Percentiles rank a stretch among this genome's conserved stretches.
These are phyloP conservation scores for Suillus cothurnatus DNA, from an alignment of 768 basidiomycete species.

Conservation along the genomic window DNA sequence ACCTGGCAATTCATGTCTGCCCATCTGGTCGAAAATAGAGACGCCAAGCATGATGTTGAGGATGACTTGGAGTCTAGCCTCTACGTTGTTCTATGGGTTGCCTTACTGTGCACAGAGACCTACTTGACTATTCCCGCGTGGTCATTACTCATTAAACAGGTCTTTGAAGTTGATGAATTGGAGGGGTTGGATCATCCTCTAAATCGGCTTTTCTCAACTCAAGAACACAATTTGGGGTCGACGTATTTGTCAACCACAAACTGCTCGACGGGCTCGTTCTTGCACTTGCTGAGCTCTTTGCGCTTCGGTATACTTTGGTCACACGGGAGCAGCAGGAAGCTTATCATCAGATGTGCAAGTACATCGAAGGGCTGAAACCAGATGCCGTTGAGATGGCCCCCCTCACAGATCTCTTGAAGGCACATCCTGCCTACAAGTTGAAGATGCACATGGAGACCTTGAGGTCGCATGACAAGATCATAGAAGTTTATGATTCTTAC, in stretches of 20 bases:
- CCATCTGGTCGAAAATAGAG: conserved; percentile 9
- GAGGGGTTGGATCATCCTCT: neutral
- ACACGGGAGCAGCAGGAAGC: neutral
- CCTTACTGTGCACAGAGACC: conserved; percentile 1
- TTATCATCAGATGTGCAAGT: neutral
- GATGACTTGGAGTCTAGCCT: conserved; percentile 37
- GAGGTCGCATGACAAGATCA: neutral
- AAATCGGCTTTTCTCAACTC: neutral
- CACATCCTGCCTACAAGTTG: neutral
- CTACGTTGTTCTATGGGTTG: conserved; percentile 21
- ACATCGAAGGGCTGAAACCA: neutral
- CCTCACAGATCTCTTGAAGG: neutral
- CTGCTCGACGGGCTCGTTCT: neutral
- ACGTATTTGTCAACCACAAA: neutral
- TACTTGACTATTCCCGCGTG: neutral
- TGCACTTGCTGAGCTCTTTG: neutral
- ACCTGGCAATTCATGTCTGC: conserved; percentile 27
- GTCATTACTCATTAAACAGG: neutral
- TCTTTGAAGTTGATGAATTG: neutral
- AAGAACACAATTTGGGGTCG: neutral
- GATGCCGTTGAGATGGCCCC: neutral
- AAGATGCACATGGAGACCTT: neutral
- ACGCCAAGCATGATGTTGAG: conserved; percentile 22
- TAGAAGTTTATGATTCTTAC: neutral
- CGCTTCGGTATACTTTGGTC: neutral